Conservation (phyloP, 768 basidiomycete genomes). For the Phaeotremella skinneri region DNA sequence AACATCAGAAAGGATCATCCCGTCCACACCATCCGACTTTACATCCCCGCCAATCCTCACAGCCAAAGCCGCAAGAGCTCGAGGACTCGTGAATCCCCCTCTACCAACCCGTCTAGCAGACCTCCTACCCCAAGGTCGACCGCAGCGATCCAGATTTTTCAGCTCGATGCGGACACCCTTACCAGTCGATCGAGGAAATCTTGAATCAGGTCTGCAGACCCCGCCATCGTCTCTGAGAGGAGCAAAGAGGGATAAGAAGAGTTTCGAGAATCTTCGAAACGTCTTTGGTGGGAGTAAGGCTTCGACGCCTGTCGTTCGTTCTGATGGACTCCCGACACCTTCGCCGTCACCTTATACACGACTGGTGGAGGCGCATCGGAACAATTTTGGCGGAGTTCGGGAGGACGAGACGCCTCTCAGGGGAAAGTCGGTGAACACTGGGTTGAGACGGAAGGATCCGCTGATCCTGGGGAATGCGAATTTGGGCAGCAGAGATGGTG, state of each 20-base stretch:
- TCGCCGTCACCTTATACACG: not conserved
- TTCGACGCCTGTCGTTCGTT: not conserved
- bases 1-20: not conserved
- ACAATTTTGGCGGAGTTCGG: constrained; percentile 1
- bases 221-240: not conserved
- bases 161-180: not conserved
- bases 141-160: not conserved
- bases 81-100: not conserved
- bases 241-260: not conserved
- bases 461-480: too few relatives aligned
- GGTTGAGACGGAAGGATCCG: too few relatives aligned
- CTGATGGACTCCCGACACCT: not conserved
- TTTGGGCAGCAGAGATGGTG: too few relatives aligned
- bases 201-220: constrained; percentile 7
- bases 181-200: too few relatives aligned
- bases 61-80: constrained; percentile 4
- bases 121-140: constrained; percentile 10
- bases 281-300: not conserved
- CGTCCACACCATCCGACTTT: not conserved
- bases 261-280: not conserved
- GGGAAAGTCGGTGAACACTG: not conserved
- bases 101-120: constrained; percentile 9
- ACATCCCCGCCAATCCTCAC: constrained; percentile 9
- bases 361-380: constrained; percentile 1
- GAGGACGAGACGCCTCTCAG: not conserved